These are phyloP conservation scores for Talaromyces sp. DNA, from an alignment of 2,329 filamentous ascomycete genomes.

Conservation along the genomic window DNA sequence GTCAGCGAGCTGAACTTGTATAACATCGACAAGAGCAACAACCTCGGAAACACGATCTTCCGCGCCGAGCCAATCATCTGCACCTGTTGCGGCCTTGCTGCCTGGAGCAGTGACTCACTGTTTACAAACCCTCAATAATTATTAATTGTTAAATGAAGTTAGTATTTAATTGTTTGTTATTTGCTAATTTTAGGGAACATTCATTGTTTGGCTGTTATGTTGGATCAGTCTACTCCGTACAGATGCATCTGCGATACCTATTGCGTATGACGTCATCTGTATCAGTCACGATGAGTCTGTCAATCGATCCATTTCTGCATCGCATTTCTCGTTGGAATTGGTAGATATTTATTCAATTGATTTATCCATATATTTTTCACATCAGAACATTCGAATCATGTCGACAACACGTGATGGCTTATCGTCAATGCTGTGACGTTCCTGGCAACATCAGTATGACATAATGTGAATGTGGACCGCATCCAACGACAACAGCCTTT, in stretches of 20 bases:
- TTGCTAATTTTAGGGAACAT: background rate
- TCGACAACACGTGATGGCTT: background rate
- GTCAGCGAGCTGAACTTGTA: background rate
- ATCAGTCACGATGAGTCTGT: background rate
- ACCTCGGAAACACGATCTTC: background rate
- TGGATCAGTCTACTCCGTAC: background rate
- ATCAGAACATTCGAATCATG: too few species aligned
- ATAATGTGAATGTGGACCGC: constrained; percentile 2
- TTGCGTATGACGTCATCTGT: background rate
- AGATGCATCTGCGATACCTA: background rate
- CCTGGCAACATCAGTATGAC: constrained; percentile 5
- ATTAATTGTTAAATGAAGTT: too few species aligned
- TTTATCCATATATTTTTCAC: too few species aligned
- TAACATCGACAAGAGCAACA: background rate
- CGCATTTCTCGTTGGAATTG: too few species aligned
- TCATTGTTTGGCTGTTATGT: background rate
- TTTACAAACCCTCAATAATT: too few species aligned
- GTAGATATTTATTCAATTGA: too few species aligned
- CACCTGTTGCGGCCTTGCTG: background rate
- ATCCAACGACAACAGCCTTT: background rate
- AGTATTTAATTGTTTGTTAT: too few species aligned
- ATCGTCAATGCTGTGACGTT: background rate
- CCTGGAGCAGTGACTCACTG: background rate
- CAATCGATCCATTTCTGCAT: too few species aligned
- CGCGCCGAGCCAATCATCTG: background rate